Conservation (phyloP, 2,329 filamentous ascomycete species). For the Exserohilum rostratum region DNA sequence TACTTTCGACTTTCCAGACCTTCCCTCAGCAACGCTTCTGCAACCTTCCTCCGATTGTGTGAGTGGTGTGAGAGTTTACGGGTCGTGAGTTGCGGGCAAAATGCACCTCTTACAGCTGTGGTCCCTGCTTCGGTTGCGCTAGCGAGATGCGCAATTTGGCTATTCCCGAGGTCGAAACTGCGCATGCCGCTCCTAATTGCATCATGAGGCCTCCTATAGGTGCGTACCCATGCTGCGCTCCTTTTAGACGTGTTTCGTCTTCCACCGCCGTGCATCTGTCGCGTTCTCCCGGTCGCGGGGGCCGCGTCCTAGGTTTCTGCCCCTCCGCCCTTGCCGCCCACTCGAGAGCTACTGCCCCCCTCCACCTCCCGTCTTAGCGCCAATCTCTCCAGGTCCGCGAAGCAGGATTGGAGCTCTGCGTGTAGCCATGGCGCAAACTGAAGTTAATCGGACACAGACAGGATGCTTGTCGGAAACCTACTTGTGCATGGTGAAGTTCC, state of each 20-base stretch:
- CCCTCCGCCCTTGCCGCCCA: conserved; percentile 31
- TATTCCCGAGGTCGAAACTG: conserved; percentile 32
- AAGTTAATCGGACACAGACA: background rate
- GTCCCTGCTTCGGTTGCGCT: conserved; percentile 31
- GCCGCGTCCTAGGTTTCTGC: conserved; percentile 6
- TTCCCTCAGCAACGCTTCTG: conserved; percentile 51
- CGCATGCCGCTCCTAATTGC: conserved; percentile 21
- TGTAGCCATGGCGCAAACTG: background rate
- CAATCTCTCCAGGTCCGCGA: background rate
- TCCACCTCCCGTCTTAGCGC: background rate
- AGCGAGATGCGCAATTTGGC: conserved; percentile 32
- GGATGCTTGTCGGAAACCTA: background rate
- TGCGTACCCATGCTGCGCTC: conserved; percentile 16
- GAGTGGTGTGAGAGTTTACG: conserved; percentile 29
- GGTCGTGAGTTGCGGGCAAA: conserved; percentile 31
- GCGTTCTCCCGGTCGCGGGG: conserved; percentile 3
- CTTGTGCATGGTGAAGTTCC: background rate
- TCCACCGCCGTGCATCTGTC: conserved; percentile 9
- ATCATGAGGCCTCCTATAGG: conserved; percentile 10
- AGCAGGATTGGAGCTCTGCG: background rate
- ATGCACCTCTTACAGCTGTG: conserved; percentile 30
- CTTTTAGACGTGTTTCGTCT: conserved; percentile 17
- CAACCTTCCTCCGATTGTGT: conserved; percentile 44
- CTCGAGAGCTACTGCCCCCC: conserved; percentile 4
- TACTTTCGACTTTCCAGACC: conserved; percentile 46